These are phyloP conservation scores for Mycoemilia scoparia DNA, from an alignment of 192 early-diverging fungal genomes.

Conservation along the genomic window DNA sequence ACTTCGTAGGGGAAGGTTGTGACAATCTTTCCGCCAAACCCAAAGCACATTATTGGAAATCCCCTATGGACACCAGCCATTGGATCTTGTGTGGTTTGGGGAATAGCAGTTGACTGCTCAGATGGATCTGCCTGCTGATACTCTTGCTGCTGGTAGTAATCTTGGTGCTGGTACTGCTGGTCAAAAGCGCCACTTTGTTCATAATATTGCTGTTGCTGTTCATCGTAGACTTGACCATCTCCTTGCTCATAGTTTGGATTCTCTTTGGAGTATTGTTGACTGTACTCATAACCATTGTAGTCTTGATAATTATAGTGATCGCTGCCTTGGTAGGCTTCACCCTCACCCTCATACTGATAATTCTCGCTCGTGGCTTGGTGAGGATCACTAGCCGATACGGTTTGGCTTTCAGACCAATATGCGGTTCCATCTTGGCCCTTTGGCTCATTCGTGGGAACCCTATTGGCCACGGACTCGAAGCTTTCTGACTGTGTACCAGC, in stretches of 20 bases:
- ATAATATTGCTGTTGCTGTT: constrained; percentile 2
- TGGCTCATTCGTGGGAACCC: constrained; percentile 2
- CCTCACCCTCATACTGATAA: background rate
- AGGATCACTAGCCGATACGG: background rate
- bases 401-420: background rate
- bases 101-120: background rate
- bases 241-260: background rate
- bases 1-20: constrained; percentile 46
- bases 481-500: background rate
- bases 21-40: constrained; percentile 56
- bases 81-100: background rate
- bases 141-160: no score
- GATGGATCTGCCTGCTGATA: no score
- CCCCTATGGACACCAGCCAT: background rate
- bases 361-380: background rate
- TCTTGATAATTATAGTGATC: no score
- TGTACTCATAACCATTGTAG: background rate
- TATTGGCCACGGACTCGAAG: background rate
- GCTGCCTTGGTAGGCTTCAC: no score
- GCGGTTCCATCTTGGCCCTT: constrained; percentile 1
- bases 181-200: background rate
- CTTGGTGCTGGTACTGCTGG: constrained; percentile 1
- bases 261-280: background rate
- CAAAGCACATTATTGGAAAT: constrained; percentile 42
- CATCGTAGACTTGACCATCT: background rate